These are phyloP conservation scores for Oryza australiensis DNA, from an alignment of 176 grass and related monocot species.

Conservation along the genomic window DNA sequence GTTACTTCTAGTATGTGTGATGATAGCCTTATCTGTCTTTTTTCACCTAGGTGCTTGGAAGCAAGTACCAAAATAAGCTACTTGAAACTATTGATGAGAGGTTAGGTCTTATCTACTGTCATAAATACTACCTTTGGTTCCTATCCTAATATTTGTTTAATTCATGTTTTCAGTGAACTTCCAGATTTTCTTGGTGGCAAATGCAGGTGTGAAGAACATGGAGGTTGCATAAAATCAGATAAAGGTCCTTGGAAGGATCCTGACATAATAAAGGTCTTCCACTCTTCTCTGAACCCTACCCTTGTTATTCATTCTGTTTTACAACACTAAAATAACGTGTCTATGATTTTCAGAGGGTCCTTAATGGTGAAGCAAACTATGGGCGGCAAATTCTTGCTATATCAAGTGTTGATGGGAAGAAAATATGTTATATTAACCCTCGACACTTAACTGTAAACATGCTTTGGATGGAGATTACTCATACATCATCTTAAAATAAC, in stretches of 20 bases:
- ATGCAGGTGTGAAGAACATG: slow-evolving; percentile 82
- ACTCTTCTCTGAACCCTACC: not conserved
- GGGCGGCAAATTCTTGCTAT: slow-evolving; percentile 60
- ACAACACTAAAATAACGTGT: slow-evolving; percentile 20
- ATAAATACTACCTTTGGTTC: slow-evolving; percentile 25
- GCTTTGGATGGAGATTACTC: slow-evolving; percentile 11
- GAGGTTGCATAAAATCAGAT: slow-evolving; percentile 86
- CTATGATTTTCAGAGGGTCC: slow-evolving; percentile 58
- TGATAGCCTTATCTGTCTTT: slow-evolving; percentile 25
- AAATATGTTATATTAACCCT: slow-evolving; percentile 54
- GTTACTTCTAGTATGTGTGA: slow-evolving; percentile 7
- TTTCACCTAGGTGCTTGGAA: slow-evolving; percentile 79
- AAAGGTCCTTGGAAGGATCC: slow-evolving; percentile 91
- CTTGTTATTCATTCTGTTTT: not conserved
- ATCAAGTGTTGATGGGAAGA: slow-evolving; percentile 58
- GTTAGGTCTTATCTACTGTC: slow-evolving; percentile 35
- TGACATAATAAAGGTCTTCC: slow-evolving; percentile 71
- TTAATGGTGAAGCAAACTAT: slow-evolving; percentile 85
- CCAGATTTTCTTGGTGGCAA: slow-evolving; percentile 89
- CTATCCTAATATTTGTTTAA: slow-evolving; percentile 37
- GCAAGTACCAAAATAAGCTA: slow-evolving; percentile 81
- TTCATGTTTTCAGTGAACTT: slow-evolving; percentile 70
- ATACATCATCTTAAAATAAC: slow-evolving; percentile 11
- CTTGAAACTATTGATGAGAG: slow-evolving; percentile 90
- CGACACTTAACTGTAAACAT: slow-evolving; percentile 50